A percentile compares a stretch with the other conserved stretches of the same genome.
Evolutionary conservation across 345 rosid species (phyloP).

Genomic region (Pelargonium nanum): DNA sequence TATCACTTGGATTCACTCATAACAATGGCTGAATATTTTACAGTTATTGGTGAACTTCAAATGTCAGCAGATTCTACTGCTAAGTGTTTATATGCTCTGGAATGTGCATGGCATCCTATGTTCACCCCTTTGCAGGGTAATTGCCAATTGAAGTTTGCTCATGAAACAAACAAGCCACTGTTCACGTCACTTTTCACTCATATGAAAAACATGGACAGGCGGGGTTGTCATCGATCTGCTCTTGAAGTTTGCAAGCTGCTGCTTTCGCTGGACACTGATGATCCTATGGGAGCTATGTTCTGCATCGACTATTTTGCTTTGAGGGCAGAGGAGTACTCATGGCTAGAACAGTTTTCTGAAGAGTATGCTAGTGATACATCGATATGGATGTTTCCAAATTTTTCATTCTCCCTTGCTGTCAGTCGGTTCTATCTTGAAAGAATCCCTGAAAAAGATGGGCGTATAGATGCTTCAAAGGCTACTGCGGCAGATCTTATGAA

Average conservation of each 20-base stretch:
- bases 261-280: conserved; percentile 67
- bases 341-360: conserved; percentile 74
- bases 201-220: conserved; percentile 81
- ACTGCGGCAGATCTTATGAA: conserved; percentile 62
- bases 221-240: conserved; percentile 88
- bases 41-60: conserved; percentile 71
- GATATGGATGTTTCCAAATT: conserved; percentile 82
- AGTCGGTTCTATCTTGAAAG: conserved; percentile 57
- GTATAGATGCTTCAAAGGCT: conserved; percentile 26
- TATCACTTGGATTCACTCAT: conserved; percentile 87
- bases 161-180: conserved; percentile 71
- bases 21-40: conserved; percentile 86
- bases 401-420: conserved; percentile 79
- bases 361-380: conserved; percentile 60
- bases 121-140: conserved; percentile 66
- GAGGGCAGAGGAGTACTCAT: conserved; percentile 73
- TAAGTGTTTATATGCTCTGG: conserved; percentile 70
- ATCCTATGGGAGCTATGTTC: conserved; percentile 81
- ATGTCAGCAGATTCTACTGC: conserved; percentile 76
- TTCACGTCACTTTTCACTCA: conserved; percentile 66
- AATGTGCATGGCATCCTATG: conserved; percentile 88
- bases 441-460: conserved; percentile 27
- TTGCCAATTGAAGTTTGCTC: conserved; percentile 57
- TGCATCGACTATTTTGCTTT: conserved; percentile 82
- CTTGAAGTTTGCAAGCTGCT: conserved; percentile 81